Percentiles rank a stretch among this genome's conserved stretches.
These are phyloP conservation scores for Xylaria nigripes DNA, from an alignment of 495 filamentous ascomycete species.

Conservation along the genomic window DNA sequence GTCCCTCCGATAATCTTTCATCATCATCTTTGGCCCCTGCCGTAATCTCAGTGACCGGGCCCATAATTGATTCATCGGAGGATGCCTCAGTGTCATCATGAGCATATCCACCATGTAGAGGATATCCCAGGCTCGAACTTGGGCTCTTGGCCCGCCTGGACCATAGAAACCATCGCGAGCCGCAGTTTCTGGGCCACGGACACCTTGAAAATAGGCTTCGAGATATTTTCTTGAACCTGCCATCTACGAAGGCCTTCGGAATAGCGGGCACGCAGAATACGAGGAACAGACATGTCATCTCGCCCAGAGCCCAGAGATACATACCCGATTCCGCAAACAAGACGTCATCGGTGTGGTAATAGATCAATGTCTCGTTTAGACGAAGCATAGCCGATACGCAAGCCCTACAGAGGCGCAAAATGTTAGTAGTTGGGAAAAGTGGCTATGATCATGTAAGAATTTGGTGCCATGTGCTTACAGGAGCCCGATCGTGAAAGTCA, in stretches of 20 bases:
- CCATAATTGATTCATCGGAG: not conserved
- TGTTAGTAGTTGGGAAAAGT: not conserved
- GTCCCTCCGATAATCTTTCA: not conserved
- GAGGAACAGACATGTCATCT: constrained; percentile 13
- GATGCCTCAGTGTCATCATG: not conserved
- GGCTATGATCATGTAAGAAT: not conserved
- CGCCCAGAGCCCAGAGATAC: constrained; percentile 10
- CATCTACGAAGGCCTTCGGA: not conserved
- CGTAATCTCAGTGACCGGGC: not conserved
- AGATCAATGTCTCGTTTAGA: not conserved
- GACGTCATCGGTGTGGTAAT: not conserved
- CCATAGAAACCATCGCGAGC: not conserved
- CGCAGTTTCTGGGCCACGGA: not conserved
- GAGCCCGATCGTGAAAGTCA: constrained; percentile 23
- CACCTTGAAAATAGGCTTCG: not conserved
- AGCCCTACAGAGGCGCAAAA: constrained; percentile 3
- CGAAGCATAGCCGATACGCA: constrained; percentile 3
- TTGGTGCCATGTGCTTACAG: constrained; percentile 15
- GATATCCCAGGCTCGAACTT: not conserved
- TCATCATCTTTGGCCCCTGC: not conserved
- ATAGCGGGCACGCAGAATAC: constrained; percentile 10
- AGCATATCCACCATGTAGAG: not conserved
- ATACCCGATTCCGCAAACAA: not conserved
- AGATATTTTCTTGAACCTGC: not conserved
- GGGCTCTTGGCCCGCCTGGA: not conserved